These are phyloP conservation scores for Eucalyptus pumila DNA, from an alignment of 345 rosid species.

Conservation along the genomic window DNA sequence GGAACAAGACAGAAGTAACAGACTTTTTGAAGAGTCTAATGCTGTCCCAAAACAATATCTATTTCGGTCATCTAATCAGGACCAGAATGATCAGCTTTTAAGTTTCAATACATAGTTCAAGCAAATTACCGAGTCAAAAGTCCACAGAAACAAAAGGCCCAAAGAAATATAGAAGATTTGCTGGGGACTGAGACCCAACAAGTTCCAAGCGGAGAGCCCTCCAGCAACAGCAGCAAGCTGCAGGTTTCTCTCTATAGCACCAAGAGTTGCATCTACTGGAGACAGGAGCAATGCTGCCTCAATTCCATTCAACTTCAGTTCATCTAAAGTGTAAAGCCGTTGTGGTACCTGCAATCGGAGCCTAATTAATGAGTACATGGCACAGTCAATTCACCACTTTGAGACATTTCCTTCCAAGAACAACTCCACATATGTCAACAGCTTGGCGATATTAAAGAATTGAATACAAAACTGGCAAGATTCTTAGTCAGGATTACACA, in stretches of 20 bases:
- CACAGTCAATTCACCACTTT: background rate
- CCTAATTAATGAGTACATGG: background rate
- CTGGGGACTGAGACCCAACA: conserved; percentile 35
- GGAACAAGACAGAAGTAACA: background rate
- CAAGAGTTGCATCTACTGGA: conserved; percentile 70
- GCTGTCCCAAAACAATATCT: background rate
- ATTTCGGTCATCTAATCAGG: background rate
- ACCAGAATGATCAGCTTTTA: background rate
- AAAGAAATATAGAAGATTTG: conserved; percentile 55
- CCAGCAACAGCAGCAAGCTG: conserved; percentile 56
- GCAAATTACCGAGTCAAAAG: conserved; percentile 52
- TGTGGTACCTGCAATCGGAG: conserved; percentile 45
- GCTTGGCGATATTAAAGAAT: background rate
- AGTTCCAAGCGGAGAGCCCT: conserved; percentile 57
- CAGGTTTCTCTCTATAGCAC: conserved; percentile 61
- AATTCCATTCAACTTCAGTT: conserved; percentile 73
- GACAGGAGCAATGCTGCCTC: conserved; percentile 66
- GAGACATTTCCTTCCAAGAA: background rate
- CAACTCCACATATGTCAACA: background rate
- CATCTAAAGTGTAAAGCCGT: conserved; percentile 79
- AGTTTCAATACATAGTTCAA: background rate
- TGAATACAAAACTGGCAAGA: background rate
- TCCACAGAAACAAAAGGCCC: conserved; percentile 65
- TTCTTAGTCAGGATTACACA: background rate
- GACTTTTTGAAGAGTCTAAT: background rate